Base-by-base conservation (phyloP, 1,139 yeast genomes). In the Saccharomycopsis hybrid region DNA sequence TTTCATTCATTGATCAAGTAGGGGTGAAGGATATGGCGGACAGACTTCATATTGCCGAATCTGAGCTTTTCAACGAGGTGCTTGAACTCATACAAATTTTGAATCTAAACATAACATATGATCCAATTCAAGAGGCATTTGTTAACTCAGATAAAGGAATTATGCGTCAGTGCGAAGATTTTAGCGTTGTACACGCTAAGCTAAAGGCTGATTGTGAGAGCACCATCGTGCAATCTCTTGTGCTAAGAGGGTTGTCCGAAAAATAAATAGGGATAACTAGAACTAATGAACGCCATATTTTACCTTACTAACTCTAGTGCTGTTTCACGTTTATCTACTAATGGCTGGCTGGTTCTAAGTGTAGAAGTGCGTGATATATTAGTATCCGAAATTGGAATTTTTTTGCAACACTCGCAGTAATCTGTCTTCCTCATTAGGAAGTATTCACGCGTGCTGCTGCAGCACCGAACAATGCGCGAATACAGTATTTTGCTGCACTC, bases 1-100 rank as follows among this genome's bases (percentile, higher is more conserved):
- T 63, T 11, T 57, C 62, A 1, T 29, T 60, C 30, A 48, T 58
- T 13, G 54, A 56, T 13, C 54, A 54, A 44, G 55, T 57, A 4
- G 45, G 55, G 9, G 50, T 57, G 1, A 48, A 44, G 1, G 63
- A 61, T 45, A 41, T 62, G 18, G 52, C 60, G 1, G 2, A 32
- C n/a, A 59, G 56, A 43, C 45, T 61, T 32, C 50, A 51, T 3
- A 54, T 62, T 25, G 43, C 33, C 3, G 35, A 37, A 24, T 27
- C 33, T 3, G 24, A 24, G 11, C 18, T 52, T 4, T 18, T 49
- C 3, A 24, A 24, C 5, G 41, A 40, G 5, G 33, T 46, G 8
- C 18, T 47, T 5, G 29, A 49, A 5, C 29, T 52, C 24, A 39
- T 49, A 3, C n/a, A 42, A 31, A 29, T 49, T 2, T 37, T 53